Percentiles rank a stretch among this genome's conserved stretches.
These are phyloP conservation scores for Leccinum barrowsii DNA, from an alignment of 768 basidiomycete species.

Conservation along the genomic window DNA sequence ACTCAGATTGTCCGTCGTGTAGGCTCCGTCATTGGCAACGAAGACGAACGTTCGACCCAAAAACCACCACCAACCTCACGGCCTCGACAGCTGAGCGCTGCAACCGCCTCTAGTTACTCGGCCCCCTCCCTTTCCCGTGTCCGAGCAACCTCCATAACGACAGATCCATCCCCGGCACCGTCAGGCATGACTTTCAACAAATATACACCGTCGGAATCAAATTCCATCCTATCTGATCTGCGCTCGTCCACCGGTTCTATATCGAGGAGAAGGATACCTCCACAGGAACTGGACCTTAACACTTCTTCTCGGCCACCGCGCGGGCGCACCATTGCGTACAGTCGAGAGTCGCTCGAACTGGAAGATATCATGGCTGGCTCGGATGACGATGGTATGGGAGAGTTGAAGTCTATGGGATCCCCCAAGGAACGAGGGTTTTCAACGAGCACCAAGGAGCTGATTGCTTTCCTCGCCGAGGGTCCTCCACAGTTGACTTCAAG, in stretches of 20 bases:
- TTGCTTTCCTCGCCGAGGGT: slow-evolving; percentile 58
- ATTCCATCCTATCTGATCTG: slow-evolving; percentile 30
- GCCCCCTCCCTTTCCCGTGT: slow-evolving; percentile 25
- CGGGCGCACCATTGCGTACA: slow-evolving; percentile 50
- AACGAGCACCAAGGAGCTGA: slow-evolving; percentile 44
- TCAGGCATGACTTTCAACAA: slow-evolving; percentile 21
- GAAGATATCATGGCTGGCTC: slow-evolving; percentile 73
- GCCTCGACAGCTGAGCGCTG: slow-evolving; percentile 45
- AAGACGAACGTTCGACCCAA: slow-evolving; percentile 35
- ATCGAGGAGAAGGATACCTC: slow-evolving; percentile 22
- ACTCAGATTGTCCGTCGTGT: slow-evolving; percentile 52
- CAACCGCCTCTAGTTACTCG: slow-evolving; percentile 35
- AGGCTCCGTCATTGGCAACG: slow-evolving; percentile 64
- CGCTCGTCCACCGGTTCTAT: slow-evolving; percentile 19
- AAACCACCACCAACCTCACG: slow-evolving; percentile 39
- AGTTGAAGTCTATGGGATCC: slow-evolving; percentile 32
- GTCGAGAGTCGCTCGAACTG: slow-evolving; percentile 67
- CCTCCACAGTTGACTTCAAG: slow-evolving; percentile 42
- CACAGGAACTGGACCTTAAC: slow-evolving; percentile 30
- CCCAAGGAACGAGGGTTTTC: slow-evolving; percentile 43
- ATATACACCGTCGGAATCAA: slow-evolving; percentile 26
- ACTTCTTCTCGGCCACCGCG: slow-evolving; percentile 16
- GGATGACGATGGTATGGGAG: slow-evolving; percentile 50
- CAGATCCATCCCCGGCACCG: slow-evolving; percentile 22
- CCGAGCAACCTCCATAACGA: slow-evolving; percentile 34